Evolutionary conservation across 177 flowering plant genomes (phyloP), one percentile per base, ranked within the genome.

Genomic region (Telopea speciosissima): DNA sequence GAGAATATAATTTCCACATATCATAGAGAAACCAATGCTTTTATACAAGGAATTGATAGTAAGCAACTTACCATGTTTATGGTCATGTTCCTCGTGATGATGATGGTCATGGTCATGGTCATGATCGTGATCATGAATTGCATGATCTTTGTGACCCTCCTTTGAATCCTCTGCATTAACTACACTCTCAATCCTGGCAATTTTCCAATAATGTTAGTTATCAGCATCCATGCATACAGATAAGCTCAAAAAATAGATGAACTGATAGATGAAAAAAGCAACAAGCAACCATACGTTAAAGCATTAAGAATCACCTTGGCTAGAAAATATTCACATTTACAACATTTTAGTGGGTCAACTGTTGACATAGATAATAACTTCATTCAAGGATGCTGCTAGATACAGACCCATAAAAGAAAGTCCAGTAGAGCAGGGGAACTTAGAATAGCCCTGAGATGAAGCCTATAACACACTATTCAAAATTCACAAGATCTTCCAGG

Each of bases 111-210:
- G 77, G 62, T n/a, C n/a, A n/a, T 81, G 83, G 21, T 80, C 73
- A 44, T 82, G 81, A 40, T 76, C 82, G 77, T 84, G 85, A 68
- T 80, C 80, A 68, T 80, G 89, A 56, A 52, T 66, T 21, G 22
- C 71, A 69, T 84, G 84, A 74, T 83, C 92, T 63, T 88, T 69
- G 68, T 84, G 84, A 74, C 82, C 92, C 62, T 88, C 88, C 75
- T 91, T 83, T 36, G 85, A 80, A 67, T 66, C 79, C 72, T 93
- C 90, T 72, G 77, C 77, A 70, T 82, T 79, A 59, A 94, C 87
- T 75, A 83, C 89, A 81, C 89, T 87, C 82, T 92, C 98, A 76
- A 94, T 92, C 83, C 97, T 94, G 83, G 62, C 6, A 58, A 58
- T 49, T 7, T 58, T 58, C 24, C 22, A 58, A n/a, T n/a, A 19